A percentile compares a stretch with the other conserved stretches of the same genome.
Conservation (phyloP, 192 early-diverging fungal species). For the Spizellomyces punctatus region DNA sequence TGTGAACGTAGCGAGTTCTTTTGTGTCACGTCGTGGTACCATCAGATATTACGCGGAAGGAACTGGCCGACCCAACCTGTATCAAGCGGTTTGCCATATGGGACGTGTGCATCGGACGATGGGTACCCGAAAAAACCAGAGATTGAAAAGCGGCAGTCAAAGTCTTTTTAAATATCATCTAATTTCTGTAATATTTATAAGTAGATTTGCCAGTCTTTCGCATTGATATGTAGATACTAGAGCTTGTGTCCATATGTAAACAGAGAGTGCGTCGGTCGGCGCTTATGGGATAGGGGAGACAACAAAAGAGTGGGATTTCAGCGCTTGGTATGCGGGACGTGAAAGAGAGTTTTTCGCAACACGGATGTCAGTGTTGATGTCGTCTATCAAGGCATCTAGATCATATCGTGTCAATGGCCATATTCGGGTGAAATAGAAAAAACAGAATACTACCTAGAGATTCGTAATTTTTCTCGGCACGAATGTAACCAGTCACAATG, state of each 20-base stretch:
- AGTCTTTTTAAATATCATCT: no score
- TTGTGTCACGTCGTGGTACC: slow-evolving; percentile 52
- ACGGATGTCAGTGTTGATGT: slow-evolving; percentile 88
- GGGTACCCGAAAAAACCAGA: slow-evolving; percentile 24
- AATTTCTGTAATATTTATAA: no score
- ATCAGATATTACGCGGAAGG: not conserved
- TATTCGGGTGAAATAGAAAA: no score
- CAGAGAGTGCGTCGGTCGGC: no score
- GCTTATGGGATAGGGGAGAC: not conserved
- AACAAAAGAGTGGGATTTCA: slow-evolving; percentile 30
- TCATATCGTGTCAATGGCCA: no score
- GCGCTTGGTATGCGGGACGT: slow-evolving; percentile 58
- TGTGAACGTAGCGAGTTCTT: slow-evolving; percentile 38
- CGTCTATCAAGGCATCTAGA: slow-evolving; percentile 84
- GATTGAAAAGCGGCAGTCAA: slow-evolving; percentile 11
- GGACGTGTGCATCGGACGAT: slow-evolving; percentile 32
- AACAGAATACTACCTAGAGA: slow-evolving; percentile 61
- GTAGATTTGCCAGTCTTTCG: no score
- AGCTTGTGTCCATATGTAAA: no score
- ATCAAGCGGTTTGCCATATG: slow-evolving; percentile 22
- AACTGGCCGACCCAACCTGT: slow-evolving; percentile 10
- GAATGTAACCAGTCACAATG: slow-evolving; percentile 84
- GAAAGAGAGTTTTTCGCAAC: slow-evolving; percentile 71
- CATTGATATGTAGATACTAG: no score
- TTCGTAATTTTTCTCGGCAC: slow-evolving; percentile 87